A percentile compares a stretch with the other conserved stretches of the same genome.
phyloP scores from a whole-genome alignment of 2,329 filamentous ascomycete species.

The Monosporascus cannonballus region DNA sequence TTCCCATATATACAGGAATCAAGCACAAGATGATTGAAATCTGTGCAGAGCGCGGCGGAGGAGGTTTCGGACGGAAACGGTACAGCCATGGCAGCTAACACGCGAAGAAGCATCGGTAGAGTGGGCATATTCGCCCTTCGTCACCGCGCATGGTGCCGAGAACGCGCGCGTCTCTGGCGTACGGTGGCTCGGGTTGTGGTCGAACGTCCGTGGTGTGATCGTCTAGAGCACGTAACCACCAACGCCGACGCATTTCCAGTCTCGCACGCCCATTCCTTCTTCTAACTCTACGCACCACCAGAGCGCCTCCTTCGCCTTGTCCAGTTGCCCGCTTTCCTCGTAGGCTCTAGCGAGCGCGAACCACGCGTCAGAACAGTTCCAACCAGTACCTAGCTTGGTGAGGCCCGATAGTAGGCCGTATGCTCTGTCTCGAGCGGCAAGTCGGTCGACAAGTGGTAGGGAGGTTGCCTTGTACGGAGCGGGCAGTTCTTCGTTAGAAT shows the following conservation, averaged over 20 bases:
- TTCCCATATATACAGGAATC: too few relatives aligned
- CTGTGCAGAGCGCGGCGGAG: too few relatives aligned
- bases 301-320: conserved; percentile 85
- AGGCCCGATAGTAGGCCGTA: conserved; percentile 75
- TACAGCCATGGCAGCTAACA: too few relatives aligned
- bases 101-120: too few relatives aligned
- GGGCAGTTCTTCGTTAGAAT: conserved; percentile 36
- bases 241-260: conserved; percentile 66
- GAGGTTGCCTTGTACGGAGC: conserved; percentile 52
- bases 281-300: conserved; percentile 99
- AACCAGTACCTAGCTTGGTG: conserved; percentile 79
- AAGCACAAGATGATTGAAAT: too few relatives aligned
- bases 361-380: conserved; percentile 94
- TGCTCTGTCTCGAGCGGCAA: conserved; percentile 86
- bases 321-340: conserved; percentile 76
- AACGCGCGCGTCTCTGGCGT: conserved; percentile 1
- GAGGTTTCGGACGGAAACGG: too few relatives aligned
- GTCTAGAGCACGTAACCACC: conserved; percentile 58
- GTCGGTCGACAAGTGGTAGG: conserved; percentile 68
- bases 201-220: background rate
- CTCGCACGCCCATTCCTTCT: conserved; percentile 71
- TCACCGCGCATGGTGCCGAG: too few relatives aligned
- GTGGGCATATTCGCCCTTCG: too few relatives aligned
- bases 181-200: background rate
- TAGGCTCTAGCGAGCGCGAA: conserved; percentile 80